Percentiles rank a stretch among this genome's conserved stretches.
phyloP scores from a whole-genome alignment of 2,329 filamentous ascomycete genomes.

The Ceratocystis eucalypticola region DNA sequence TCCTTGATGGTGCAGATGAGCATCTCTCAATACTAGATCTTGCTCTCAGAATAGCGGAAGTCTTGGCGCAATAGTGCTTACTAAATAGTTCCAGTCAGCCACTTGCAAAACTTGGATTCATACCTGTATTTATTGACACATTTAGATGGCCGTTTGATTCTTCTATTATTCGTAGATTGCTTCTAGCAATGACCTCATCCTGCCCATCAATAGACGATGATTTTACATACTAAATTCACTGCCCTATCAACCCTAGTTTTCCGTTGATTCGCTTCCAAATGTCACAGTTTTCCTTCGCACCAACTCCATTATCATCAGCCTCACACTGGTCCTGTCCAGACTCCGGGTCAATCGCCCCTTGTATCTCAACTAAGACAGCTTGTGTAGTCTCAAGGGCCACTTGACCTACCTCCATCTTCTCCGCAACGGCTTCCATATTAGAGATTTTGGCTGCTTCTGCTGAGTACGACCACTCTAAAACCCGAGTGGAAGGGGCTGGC shows the following conservation, averaged over 20 bases:
- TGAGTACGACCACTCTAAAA: conserved; percentile 46
- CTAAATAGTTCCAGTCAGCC: too few relatives aligned
- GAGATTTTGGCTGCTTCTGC: conserved; percentile 46
- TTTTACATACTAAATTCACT: conserved; percentile 21
- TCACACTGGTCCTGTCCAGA: conserved; percentile 22
- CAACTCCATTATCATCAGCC: neutral
- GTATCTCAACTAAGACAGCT: conserved; percentile 36
- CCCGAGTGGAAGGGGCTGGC: conserved; percentile 26
- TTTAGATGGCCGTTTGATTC: neutral
- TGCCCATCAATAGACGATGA: neutral
- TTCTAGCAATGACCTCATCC: neutral
- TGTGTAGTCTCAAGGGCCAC: conserved; percentile 41
- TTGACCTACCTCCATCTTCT: conserved; percentile 46
- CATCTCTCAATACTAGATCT: conserved; percentile 83
- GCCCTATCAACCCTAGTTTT: conserved; percentile 38
- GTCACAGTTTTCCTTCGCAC: conserved; percentile 25
- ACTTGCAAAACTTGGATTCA: too few relatives aligned
- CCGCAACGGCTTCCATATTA: conserved; percentile 44
- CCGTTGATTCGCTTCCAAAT: conserved; percentile 41
- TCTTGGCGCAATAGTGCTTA: conserved; percentile 38
- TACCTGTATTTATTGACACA: neutral
- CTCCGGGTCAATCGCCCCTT: conserved; percentile 33
- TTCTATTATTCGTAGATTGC: neutral
- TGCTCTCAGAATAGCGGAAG: conserved; percentile 63
- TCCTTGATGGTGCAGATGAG: conserved; percentile 91